Evolutionary conservation across 192 early-diverging fungal species (phyloP).

Genomic region (Kappamyces sp.): DNA sequence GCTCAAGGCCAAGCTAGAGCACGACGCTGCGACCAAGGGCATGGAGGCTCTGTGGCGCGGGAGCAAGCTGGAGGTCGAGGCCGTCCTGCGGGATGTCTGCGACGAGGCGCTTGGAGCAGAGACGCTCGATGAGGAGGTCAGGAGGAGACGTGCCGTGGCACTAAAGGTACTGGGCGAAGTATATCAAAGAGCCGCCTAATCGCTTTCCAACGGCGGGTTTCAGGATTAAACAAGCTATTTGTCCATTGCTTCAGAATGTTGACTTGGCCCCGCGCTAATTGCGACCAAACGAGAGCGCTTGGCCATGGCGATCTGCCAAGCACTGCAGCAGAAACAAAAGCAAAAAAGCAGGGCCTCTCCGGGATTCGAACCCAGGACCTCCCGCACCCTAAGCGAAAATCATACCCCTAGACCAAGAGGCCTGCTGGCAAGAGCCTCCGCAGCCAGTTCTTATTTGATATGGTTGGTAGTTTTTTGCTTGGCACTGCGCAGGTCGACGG

Average conservation of each 20-base stretch:
- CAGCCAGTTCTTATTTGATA: too few species aligned
- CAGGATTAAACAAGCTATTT: not conserved
- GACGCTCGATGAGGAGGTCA: slow-evolving; percentile 43
- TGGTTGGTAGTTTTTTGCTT: too few species aligned
- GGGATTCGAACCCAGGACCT: slow-evolving; percentile 78
- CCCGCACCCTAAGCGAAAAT: slow-evolving; percentile 64
- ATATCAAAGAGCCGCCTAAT: slow-evolving; percentile 55
- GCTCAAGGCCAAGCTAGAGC: slow-evolving; percentile 38
- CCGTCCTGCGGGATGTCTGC: slow-evolving; percentile 88
- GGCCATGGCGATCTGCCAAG: too few species aligned
- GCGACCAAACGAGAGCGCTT: too few species aligned
- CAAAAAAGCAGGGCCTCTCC: slow-evolving; percentile 40
- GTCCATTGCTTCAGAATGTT: too few species aligned
- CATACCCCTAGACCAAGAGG: slow-evolving; percentile 10
- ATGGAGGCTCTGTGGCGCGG: slow-evolving; percentile 89
- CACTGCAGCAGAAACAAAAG: too few species aligned
- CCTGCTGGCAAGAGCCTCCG: not conserved
- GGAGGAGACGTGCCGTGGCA: slow-evolving; percentile 67
- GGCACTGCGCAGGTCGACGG: too few species aligned
- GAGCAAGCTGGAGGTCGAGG: slow-evolving; percentile 91
- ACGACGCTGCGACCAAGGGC: slow-evolving; percentile 63
- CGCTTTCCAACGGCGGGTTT: not conserved
- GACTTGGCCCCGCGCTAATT: too few species aligned
- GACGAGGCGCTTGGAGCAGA: slow-evolving; percentile 73
- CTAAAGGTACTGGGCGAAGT: slow-evolving; percentile 81